A percentile compares a stretch with the other conserved stretches of the same genome.
Evolutionary conservation across 495 filamentous ascomycete genomes (phyloP).

Genomic region (Penicillium simplicissimum): DNA sequence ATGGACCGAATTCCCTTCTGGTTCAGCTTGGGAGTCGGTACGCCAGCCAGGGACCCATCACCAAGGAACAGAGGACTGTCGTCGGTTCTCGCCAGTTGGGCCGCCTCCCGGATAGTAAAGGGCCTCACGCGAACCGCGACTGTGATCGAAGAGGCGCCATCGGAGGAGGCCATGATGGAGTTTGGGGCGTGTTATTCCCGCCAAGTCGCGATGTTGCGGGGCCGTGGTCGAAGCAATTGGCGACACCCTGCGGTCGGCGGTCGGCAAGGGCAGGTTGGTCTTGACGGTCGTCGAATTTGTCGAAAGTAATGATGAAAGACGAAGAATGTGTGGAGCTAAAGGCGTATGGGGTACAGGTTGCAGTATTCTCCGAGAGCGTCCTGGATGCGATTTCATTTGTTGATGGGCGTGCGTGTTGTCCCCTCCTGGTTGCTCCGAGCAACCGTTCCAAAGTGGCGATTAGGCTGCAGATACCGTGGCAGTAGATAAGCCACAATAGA

Average conservation of each 20-base stretch:
- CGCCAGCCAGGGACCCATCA: conserved; percentile 86
- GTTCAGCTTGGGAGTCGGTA: conserved; percentile 76
- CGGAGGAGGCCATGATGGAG: conserved; percentile 52
- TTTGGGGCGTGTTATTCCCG: conserved; percentile 14
- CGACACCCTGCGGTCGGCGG: conserved; percentile 27
- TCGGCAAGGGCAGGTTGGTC: conserved; percentile 19
- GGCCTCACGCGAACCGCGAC: conserved; percentile 84
- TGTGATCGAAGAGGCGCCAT: conserved; percentile 70
- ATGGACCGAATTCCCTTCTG: conserved; percentile 86
- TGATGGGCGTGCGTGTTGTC: conserved; percentile 36
- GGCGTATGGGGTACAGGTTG: conserved; percentile 30
- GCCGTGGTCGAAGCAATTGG: conserved; percentile 25
- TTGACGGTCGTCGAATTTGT: conserved; percentile 14
- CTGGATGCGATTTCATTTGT: conserved; percentile 38
- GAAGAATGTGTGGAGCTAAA: conserved; percentile 34
- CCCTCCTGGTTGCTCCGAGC: conserved; percentile 40
- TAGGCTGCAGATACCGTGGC: conserved; percentile 9
- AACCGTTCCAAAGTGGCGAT: conserved; percentile 29
- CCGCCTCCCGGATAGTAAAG: conserved; percentile 73
- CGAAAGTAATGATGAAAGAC: conserved; percentile 24
- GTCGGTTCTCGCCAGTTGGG: conserved; percentile 71
- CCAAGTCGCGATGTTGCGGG: conserved; percentile 23
- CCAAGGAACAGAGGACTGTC: conserved; percentile 91
- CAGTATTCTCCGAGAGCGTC: conserved; percentile 36
- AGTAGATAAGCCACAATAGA: background rate